Percentiles rank a stretch among this genome's conserved stretches.
These are phyloP conservation scores for Coemansia sp. DNA, from an alignment of 192 early-diverging fungal species.

Conservation along the genomic window DNA sequence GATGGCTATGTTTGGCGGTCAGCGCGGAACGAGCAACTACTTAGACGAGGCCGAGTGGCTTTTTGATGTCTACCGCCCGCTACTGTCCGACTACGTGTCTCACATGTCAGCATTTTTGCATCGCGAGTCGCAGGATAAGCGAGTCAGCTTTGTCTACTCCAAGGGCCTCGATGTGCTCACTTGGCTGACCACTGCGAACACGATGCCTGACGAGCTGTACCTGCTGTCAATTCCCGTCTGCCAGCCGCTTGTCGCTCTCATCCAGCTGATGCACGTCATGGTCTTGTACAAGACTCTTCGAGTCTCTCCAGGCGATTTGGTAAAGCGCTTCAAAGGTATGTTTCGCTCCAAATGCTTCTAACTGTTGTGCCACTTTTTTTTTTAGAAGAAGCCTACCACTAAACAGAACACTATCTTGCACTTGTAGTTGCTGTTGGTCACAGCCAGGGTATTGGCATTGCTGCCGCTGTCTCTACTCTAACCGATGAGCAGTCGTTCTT, in stretches of 20 bases:
- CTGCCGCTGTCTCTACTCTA: constrained; percentile 78
- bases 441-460: constrained; percentile 85
- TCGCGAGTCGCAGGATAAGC: constrained; percentile 55
- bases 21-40: constrained; percentile 83
- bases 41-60: constrained; percentile 78
- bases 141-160: constrained; percentile 58
- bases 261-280: constrained; percentile 81
- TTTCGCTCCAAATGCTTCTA: not conserved
- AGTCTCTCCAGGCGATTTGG: constrained; percentile 53
- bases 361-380: not conserved
- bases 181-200: constrained; percentile 72
- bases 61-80: constrained; percentile 69
- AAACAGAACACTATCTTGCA: not conserved
- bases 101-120: constrained; percentile 68
- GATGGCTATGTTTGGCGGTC: constrained; percentile 92
- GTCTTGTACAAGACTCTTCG: constrained; percentile 64
- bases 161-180: constrained; percentile 73
- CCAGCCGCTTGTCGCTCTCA: constrained; percentile 83
- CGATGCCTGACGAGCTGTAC: constrained; percentile 69
- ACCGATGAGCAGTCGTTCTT: constrained; percentile 78
- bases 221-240: constrained; percentile 73
- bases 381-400: not conserved
- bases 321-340: constrained; percentile 34
- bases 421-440: constrained; percentile 69
- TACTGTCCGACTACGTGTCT: constrained; percentile 69